A percentile compares a stretch with the other conserved stretches of the same genome.
Conservation (phyloP, 352 stramenopile genomes). For the Globisporangium takayamanum region DNA sequence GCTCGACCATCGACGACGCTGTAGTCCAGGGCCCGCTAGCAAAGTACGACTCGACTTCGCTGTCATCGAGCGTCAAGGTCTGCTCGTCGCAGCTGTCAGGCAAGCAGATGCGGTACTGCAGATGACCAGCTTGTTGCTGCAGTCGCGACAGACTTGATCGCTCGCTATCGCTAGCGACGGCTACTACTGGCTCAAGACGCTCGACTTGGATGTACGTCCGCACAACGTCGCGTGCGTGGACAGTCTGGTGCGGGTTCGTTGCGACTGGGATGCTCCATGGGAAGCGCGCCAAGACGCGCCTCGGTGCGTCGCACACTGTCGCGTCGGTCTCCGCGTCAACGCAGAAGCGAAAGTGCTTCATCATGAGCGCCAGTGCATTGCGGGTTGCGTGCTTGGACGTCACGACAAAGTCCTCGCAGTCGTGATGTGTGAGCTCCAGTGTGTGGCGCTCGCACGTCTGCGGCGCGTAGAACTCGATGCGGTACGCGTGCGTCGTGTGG, state of each 20-base stretch:
- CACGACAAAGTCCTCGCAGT: constrained; percentile 24
- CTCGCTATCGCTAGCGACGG: background rate
- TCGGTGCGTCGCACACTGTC: constrained; percentile 8
- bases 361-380: constrained; percentile 6
- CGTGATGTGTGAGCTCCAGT: constrained; percentile 12
- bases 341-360: constrained; percentile 26
- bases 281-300: constrained; percentile 33
- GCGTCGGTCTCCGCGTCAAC: constrained; percentile 10
- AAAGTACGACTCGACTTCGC: constrained; percentile 53
- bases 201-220: constrained; percentile 59
- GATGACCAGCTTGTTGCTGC: background rate
- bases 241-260: constrained; percentile 25
- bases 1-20: constrained; percentile 7
- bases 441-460: constrained; percentile 19
- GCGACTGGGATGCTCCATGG: constrained; percentile 33
- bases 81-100: constrained; percentile 53
- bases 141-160: background rate
- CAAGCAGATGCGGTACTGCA: constrained; percentile 38
- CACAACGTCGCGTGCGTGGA: constrained; percentile 32
- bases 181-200: constrained; percentile 11
- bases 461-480: constrained; percentile 36
- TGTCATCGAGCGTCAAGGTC: constrained; percentile 31
- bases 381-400: constrained; percentile 8
- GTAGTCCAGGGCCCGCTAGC: constrained; percentile 26
- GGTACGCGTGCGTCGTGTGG: constrained; percentile 16